phyloP scores from a whole-genome alignment of 2,329 filamentous ascomycete genomes.

The Diatrype stigma region DNA sequence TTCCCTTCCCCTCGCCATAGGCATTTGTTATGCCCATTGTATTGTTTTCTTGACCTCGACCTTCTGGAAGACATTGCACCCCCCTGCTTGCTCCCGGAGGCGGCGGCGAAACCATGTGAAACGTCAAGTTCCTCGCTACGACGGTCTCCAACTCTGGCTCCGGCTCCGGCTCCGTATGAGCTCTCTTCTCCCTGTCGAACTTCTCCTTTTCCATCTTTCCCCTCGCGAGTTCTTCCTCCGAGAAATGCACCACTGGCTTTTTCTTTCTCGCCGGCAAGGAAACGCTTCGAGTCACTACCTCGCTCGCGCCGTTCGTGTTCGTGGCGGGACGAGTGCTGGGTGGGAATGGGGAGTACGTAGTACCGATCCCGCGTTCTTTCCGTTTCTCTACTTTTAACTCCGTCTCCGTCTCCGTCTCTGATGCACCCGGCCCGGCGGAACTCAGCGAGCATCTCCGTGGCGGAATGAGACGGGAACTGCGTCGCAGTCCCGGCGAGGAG shows the following conservation, averaged over 20 bases:
- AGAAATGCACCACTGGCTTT: background rate
- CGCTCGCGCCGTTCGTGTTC: background rate
- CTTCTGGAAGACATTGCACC: background rate
- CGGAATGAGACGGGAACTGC: conserved; percentile 21
- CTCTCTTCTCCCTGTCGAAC: background rate
- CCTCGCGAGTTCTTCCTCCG: background rate
- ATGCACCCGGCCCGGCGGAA: conserved; percentile 6
- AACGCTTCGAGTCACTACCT: background rate
- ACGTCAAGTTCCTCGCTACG: background rate
- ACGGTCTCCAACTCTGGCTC: background rate
- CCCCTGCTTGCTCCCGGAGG: background rate
- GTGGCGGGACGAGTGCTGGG: background rate
- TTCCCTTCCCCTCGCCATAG: background rate
- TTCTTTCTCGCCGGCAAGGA: background rate
- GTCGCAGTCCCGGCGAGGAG: conserved; percentile 6
- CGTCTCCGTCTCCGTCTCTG: too few relatives aligned
- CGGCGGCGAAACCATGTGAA: background rate
- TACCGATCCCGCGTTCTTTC: conserved; percentile 22
- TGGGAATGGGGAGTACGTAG: conserved; percentile 14
- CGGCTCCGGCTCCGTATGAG: background rate
- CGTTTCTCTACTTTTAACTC: too few relatives aligned
- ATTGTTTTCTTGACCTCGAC: background rate
- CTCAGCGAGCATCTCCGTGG: conserved; percentile 24
- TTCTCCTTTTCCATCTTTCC: background rate
- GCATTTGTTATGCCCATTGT: background rate